Evolutionary conservation across 148 eudicot genomes (phyloP), one percentile per base, ranked within the genome.

Genomic region (Selenicereus undatus): DNA sequence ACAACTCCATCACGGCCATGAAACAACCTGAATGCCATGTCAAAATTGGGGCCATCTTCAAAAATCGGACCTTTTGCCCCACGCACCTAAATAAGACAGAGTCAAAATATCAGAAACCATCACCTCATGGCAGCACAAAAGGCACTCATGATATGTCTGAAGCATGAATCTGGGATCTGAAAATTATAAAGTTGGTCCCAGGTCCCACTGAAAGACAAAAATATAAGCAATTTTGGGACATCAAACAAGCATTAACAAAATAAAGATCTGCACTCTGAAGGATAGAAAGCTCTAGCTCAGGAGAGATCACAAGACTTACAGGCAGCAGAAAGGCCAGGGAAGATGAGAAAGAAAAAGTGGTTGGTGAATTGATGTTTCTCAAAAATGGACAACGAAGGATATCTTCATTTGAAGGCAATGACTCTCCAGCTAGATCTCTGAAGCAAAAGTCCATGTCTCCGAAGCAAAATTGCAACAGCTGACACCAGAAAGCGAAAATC

Each of bases 11-110:
- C 92, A 68, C 82, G 90, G 24, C 99, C 99, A 83, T 97, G 99
- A 86, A 97, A 97, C 80, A 97, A 85, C 88, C 90, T 90, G 78
- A 94, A 97, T 45, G 99, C 92, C 86, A 81, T 86, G 76, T 94
- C 97, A 86, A 94, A 97, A 89, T 91, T 92, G 86, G 97, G 97
- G 45, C 98, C 98, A 90, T 97, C 99, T 92, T 97, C 98, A 82
- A 97, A 97, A 80, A 97, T 97, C 70, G 99, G 99, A 78, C 99
- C 99, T 87, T 94, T 92, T 42, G 81, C 87, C 79, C 93, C 91
- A 35, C 87, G 87, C 11, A 82, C 93, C 98, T 97, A 85, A 32
- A 32, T 32, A 32, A 32, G 32, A 32, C 32, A 32, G 9, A 65
- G 2, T n/a, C 27, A 65, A 65, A 32, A 65, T 26, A 12, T 65